Base-by-base conservation (phyloP, 345 rosid genomes). In the Hibiscus tridactylites region DNA sequence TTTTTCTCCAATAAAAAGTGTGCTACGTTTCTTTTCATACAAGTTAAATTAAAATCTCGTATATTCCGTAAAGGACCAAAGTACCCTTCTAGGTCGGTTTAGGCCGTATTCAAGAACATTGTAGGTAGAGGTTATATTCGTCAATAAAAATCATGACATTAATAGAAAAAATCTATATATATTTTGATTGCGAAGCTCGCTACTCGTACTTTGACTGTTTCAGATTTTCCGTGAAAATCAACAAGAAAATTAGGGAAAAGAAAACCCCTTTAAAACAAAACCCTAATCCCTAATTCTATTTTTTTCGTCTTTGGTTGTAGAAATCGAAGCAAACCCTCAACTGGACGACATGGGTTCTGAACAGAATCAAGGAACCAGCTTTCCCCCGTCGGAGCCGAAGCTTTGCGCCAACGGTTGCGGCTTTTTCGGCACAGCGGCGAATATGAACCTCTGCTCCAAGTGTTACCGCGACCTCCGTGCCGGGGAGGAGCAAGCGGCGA, bases 281-380 rank as follows among this genome's bases (percentile, higher is more conserved):
- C 65, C 61, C 66, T 42, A 31, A 8, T 33, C 17, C 6, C 53
- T 15, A 49, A 49, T 2, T 0, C 26, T 61, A 53, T 19, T 13
- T 53, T 54, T 29, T 6, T 42, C 15, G 2, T 35, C 28, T 9
- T 64, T 53, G 63, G 49, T 50, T 2, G 6, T 65, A 29, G 76
- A 72, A 68, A 42, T 60, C 65, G 35, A 37, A 76, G 74, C 46
- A 16, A 15, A 46, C 15, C 0, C 67, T 53, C 33, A 66, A 72
- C 19, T 47, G 12, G 26, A 19, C 60, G 21, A 56, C 60, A 92
- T 90, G 98, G 85, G 91, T 31, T 92, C 98, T 6, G 90, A 90
- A 73, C 88, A 88, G 50, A 88, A 89, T 79, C 86, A 92, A 37
- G 84, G 90, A 42, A 90, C 92, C 12, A 92, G 98, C 58, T 17